Base-by-base conservation (phyloP, 768 basidiomycete genomes). In the Crassisporium funariophilum region DNA sequence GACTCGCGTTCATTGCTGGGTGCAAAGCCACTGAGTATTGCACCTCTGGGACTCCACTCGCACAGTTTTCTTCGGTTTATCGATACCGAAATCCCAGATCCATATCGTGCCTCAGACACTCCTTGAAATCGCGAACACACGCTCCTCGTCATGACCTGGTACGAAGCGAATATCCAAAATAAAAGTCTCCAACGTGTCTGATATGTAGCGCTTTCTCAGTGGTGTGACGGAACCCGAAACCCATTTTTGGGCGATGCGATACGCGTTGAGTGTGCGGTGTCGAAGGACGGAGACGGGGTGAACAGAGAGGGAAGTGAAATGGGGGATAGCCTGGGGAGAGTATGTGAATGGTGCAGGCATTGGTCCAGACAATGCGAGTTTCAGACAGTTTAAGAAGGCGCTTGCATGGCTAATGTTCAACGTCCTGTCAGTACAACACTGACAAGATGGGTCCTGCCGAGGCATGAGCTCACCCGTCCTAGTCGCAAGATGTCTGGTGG, bases 61-160 rank as follows among this genome's bases (percentile, higher is more conserved):
- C 71, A 74, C 9, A 68, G 49, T n/a, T 52, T 68, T 74, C 5
- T 53, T 48, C 5, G 37, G 20, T 12, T 40, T 49, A 11, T 63
- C 59, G 7, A 56, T 50, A 21, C 44, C 50, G 17, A 79, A 54
- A 44, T 80, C 72, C 81, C 85, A 84, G 15, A 83, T 55, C 1
- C 72, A 68, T 37, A 86, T 54, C 13, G 71, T 67, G 29, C 80
- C 79, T 85, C 85, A 87, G 40, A 87, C 76, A 5, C 74, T 71
- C 49, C 77, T 78, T 3, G 81, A 81, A 7, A 82, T 70, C 5
- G 78, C 78, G 45, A 84, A 41, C 3, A 86, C 42, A 61, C 77
- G 73, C 35, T 60, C 65, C 5, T 68, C 72, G 1, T 62, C 71
- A 29, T 62, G 62, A 5, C 74, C 74, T 6, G 75, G 77, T 0